Base-by-base conservation (phyloP, 2,329 filamentous ascomycete genomes). In the Zymoseptoria tritici region DNA sequence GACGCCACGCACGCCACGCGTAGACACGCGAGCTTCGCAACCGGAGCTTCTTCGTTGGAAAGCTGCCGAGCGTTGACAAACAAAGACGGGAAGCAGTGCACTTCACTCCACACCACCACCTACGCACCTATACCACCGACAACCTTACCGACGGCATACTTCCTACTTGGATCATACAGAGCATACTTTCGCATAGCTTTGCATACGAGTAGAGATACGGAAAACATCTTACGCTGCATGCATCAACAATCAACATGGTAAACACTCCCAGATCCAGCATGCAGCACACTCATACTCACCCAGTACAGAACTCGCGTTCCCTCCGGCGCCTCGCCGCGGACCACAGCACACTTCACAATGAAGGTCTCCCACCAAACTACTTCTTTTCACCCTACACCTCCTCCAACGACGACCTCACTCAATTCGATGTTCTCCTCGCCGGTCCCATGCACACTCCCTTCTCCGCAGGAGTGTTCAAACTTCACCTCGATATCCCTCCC, bases 361-460 rank as follows among this genome's bases (percentile, higher is more conserved):
- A 77, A 22, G 77, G 77, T 8, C 78, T 85, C 1, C 84, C 84
- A 19, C 84, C 83, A 31, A 83, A 85, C 70, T 87, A 85, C 71
- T 77, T 86, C 59, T 83, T 85, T 64, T 78, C 81, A 2, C 72
- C 78, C 2, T 66, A 68, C 22, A 57, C 64, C 19, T 54, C 57
- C 57, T 69, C 72, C 64, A 70, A 72, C 49, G 81, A 84, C 62
- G 82, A 85, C 63, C 75, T 87, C 7, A 84, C 81, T 2, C 77
- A 81, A 49, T 78, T 87, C 60, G 77, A 80, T 24, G 74, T 85
- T 53, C 77, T 85, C 29, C 78, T 87, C 58, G 80, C 82, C 3
- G 84, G 84, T 0, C 83, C 84, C 0, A 75, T 78, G 31, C 82
- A 82, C 52, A 86, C 84, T 42, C 83, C 84, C 2, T 87, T 85